Base-by-base conservation (phyloP, 352 stramenopile species). In the Globisporangium cystogenes region DNA sequence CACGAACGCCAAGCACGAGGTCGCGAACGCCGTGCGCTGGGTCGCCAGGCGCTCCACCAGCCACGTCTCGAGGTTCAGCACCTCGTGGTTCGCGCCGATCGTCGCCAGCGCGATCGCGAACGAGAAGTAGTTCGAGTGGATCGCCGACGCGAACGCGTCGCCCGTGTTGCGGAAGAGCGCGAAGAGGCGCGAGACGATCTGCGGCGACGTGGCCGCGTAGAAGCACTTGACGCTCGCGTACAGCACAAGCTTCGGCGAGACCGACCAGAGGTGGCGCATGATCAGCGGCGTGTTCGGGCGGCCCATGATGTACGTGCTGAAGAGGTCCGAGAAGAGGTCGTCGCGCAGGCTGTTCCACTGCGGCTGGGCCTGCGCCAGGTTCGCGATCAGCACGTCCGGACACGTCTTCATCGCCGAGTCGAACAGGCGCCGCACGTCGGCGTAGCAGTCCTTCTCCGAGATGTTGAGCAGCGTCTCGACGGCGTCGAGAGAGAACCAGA, bases 81-180 rank as follows among this genome's bases (percentile, higher is more conserved):
- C 82, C 48, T 95, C 82, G 55, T 95, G 82, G 63, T 95, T 95
- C 31, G 84, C 82, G 46, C 80, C 84, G 68, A 95, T 89, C 12
- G 86, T 84, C 10, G 84, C 84, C 29, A 95, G 55, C 5, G 78
- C 76, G 31, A 93, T 67, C 44, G 80, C 82, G 67, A 95, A 93
- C 59, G 84, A 93, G 52, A 90, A 95, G 51, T 93, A 95, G 68
- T 95, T 93, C 50, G 82, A 92, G 62, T 92, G 77, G 50, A 95
- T 90, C 48, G 80, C 76, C 20, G 78, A 86, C 2, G 79, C 74
- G 47, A 92, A 92, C 11, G 84, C 63, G 47, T 95, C 84, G 48
- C 81, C 82, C 12, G 84, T 95, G 62, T 89, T 93, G 36, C 82
- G 79, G 50, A 93, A 91, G 18, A 95, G 60, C 44, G 82, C 80